A percentile compares a stretch with the other conserved stretches of the same genome.
Conservation (phyloP, 2,329 filamentous ascomycete genomes). For the Malbranchea cinnamomea region DNA sequence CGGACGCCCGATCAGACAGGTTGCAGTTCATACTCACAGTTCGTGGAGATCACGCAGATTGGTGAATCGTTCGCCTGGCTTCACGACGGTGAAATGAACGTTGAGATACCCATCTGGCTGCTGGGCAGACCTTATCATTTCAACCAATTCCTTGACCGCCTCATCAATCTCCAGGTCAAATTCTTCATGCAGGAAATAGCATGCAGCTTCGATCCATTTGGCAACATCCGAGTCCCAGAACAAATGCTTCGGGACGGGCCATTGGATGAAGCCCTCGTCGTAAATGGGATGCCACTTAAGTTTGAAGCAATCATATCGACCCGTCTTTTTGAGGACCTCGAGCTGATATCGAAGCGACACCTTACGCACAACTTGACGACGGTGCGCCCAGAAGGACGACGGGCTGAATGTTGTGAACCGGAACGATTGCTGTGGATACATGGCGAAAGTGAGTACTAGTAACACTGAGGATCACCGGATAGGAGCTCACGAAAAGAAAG, state of each 20-base stretch:
- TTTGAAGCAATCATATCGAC: constrained; percentile 44
- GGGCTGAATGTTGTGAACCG: constrained; percentile 17
- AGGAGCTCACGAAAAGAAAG: too few species aligned
- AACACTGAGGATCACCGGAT: too few species aligned
- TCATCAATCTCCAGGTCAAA: constrained; percentile 33
- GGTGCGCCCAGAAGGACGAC: constrained; percentile 20
- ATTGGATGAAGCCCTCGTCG: constrained; percentile 33
- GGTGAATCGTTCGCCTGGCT: constrained; percentile 39
- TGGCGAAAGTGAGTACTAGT: too few species aligned
- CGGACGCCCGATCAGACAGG: too few species aligned
- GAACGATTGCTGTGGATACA: constrained; percentile 29
- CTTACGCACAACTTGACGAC: constrained; percentile 28
- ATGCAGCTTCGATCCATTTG: constrained; percentile 46
- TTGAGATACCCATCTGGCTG: constrained; percentile 48
- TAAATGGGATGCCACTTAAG: constrained; percentile 42
- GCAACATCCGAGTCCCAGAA: constrained; percentile 47
- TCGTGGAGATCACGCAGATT: constrained; percentile 50
- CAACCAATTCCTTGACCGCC: constrained; percentile 41
- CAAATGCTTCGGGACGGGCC: constrained; percentile 43
- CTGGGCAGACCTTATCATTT: constrained; percentile 43
- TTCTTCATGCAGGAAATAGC: constrained; percentile 34
- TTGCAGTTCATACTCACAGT: constrained; percentile 35
- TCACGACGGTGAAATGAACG: constrained; percentile 46
- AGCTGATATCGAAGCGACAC: constrained; percentile 39
- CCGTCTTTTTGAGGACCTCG: constrained; percentile 37